A percentile compares a stretch with the other conserved stretches of the same genome.
phyloP scores from a whole-genome alignment of 164 flowering plant species.

The Nelumbo lutea region DNA sequence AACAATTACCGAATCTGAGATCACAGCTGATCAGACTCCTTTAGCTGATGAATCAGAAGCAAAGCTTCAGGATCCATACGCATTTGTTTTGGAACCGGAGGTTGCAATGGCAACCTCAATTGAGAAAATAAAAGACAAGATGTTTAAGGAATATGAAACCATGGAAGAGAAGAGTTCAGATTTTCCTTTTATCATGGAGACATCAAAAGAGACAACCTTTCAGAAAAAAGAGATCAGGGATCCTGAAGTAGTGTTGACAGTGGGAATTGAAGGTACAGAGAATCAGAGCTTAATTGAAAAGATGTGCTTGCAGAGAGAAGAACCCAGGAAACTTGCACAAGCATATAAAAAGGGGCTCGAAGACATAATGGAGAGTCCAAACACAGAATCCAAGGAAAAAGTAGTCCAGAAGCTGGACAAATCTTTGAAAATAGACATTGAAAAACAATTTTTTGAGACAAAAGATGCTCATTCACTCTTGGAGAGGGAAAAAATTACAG shows the following conservation, averaged over 20 bases:
- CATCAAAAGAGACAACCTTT: background rate
- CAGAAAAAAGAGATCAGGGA: slow-evolving; percentile 9
- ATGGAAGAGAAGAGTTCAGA: background rate
- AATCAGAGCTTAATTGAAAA: background rate
- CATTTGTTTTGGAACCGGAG: slow-evolving; percentile 8
- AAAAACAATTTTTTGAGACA: slow-evolving; percentile 3
- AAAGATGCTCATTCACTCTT: slow-evolving; percentile 1
- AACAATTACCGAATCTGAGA: slow-evolving; percentile 7
- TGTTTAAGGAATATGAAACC: slow-evolving; percentile 1
- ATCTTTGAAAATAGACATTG: background rate
- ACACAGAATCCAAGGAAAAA: background rate
- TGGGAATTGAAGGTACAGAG: slow-evolving; percentile 7
- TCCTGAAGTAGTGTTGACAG: background rate
- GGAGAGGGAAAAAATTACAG: slow-evolving; percentile 8
- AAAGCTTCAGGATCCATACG: slow-evolving; percentile 11
- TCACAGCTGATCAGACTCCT: slow-evolving; percentile 1
- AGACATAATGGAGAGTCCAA: slow-evolving; percentile 2
- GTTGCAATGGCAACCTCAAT: background rate
- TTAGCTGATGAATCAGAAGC: slow-evolving; percentile 12
- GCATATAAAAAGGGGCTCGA: slow-evolving; percentile 7
- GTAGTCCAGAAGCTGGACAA: background rate
- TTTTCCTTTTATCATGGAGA: background rate
- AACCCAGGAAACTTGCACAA: background rate
- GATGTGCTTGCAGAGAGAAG: slow-evolving; percentile 6
- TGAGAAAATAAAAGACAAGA: background rate